These are phyloP conservation scores for Platanus orientalis DNA, from an alignment of 164 flowering plant genomes.

Conservation along the genomic window DNA sequence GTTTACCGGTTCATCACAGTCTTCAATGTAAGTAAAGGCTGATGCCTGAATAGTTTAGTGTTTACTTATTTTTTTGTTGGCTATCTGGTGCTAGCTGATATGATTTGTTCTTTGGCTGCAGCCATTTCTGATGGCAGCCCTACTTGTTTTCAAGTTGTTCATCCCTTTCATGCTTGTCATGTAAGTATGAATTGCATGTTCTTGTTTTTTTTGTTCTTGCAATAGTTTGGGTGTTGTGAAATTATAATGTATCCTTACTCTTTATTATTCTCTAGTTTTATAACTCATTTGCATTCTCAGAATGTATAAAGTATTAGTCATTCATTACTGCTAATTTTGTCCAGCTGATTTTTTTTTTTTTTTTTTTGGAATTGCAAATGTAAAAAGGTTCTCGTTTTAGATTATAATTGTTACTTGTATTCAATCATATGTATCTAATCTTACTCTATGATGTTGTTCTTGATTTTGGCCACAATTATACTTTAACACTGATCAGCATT, in stretches of 20 bases:
- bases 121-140: conserved; percentile 96
- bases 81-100: conserved; percentile 14
- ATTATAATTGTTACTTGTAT: not conserved
- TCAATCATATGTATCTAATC: not conserved
- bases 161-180: conserved; percentile 96
- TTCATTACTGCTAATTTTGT: no score
- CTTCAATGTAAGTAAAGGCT: conserved; percentile 69
- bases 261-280: not conserved
- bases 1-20: conserved; percentile 93
- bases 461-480: not conserved
- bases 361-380: not conserved
- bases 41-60: not conserved
- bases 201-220: not conserved
- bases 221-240: not conserved
- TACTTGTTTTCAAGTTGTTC: conserved; percentile 86
- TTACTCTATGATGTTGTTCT: not conserved
- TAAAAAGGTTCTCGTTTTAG: not conserved
- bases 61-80: conserved; percentile 1
- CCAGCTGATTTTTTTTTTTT: no score
- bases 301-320: no score
- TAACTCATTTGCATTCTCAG: not conserved
- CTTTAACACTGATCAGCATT: not conserved
- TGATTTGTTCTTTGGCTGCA: conserved; percentile 40
- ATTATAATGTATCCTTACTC: not conserved
- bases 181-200: conserved; percentile 45